Evolutionary conservation across 257 asterid genomes (phyloP).

Genomic region (Nicotiana paniculata): DNA sequence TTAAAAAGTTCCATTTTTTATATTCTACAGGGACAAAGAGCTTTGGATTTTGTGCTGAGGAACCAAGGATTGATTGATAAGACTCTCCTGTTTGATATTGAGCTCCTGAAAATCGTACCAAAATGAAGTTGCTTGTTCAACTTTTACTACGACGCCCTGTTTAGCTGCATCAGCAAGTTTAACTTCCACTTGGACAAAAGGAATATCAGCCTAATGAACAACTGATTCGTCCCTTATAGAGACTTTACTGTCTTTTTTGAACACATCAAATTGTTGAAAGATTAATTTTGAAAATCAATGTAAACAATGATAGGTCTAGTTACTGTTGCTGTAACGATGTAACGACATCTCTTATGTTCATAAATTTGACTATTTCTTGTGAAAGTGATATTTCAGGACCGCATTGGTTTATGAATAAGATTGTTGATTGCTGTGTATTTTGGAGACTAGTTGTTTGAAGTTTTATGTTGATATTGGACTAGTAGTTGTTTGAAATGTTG

Average conservation of each 20-base stretch:
- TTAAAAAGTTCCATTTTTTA: neutral
- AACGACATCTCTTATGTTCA: neutral
- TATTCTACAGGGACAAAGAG: slow-evolving; percentile 85
- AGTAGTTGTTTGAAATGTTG: neutral
- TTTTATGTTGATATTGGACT: too few relatives aligned
- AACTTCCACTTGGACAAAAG: neutral
- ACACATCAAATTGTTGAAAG: neutral
- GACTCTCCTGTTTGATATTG: slow-evolving; percentile 90
- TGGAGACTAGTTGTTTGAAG: neutral
- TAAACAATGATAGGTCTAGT: neutral
- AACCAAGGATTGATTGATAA: slow-evolving; percentile 95
- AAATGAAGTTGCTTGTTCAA: slow-evolving; percentile 25
- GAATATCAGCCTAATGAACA: neutral
- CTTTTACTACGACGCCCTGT: neutral
- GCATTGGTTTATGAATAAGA: neutral
- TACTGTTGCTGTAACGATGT: neutral
- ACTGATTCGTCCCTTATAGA: neutral
- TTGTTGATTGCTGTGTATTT: neutral
- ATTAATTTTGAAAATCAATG: neutral
- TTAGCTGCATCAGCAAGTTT: neutral
- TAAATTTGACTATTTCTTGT: neutral
- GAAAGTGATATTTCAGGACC: neutral
- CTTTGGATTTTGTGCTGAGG: slow-evolving; percentile 82
- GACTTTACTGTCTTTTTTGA: neutral
- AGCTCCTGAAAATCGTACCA: slow-evolving; percentile 73